These are phyloP conservation scores for Cladorrhinum samala DNA, from an alignment of 495 filamentous ascomycete genomes.

Conservation along the genomic window DNA sequence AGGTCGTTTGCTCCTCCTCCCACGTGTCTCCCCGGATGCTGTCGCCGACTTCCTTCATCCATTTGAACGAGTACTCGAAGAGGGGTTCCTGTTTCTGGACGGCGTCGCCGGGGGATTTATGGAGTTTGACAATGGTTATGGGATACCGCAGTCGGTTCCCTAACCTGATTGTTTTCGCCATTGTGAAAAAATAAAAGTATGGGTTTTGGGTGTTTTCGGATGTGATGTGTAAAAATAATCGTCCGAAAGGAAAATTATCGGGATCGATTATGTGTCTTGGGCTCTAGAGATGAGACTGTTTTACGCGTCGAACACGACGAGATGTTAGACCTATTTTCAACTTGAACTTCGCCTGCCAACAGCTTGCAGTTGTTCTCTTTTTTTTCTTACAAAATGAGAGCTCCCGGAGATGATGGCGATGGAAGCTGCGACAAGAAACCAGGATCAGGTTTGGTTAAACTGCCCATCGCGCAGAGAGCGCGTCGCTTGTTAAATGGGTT, in stretches of 20 bases:
- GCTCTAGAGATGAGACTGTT: not conserved
- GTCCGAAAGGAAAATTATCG: not conserved
- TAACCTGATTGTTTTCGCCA: constrained; percentile 39
- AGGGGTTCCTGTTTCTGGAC: constrained; percentile 69
- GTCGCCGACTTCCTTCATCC: constrained; percentile 67
- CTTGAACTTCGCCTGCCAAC: too few relatives aligned
- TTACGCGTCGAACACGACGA: not conserved
- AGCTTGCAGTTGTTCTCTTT: not conserved
- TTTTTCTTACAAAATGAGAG: constrained; percentile 14
- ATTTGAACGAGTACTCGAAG: constrained; percentile 76
- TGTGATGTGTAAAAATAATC: not conserved
- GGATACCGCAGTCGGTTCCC: constrained; percentile 75
- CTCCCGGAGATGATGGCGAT: constrained; percentile 11
- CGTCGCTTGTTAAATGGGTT: constrained; percentile 3
- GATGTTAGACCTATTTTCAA: not conserved
- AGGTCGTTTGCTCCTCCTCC: constrained; percentile 53
- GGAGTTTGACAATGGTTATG: constrained; percentile 84
- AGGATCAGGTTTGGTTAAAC: constrained; percentile 7
- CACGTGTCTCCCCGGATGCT: constrained; percentile 58
- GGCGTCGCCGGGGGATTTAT: constrained; percentile 66
- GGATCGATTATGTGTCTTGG: not conserved
- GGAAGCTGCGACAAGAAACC: constrained; percentile 14
- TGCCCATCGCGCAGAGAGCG: constrained; percentile 30
- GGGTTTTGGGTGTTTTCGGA: not conserved
- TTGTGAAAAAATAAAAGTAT: not conserved